These are phyloP conservation scores for Lachnellula cervina DNA, from an alignment of 2,329 filamentous ascomycete species.

Conservation along the genomic window DNA sequence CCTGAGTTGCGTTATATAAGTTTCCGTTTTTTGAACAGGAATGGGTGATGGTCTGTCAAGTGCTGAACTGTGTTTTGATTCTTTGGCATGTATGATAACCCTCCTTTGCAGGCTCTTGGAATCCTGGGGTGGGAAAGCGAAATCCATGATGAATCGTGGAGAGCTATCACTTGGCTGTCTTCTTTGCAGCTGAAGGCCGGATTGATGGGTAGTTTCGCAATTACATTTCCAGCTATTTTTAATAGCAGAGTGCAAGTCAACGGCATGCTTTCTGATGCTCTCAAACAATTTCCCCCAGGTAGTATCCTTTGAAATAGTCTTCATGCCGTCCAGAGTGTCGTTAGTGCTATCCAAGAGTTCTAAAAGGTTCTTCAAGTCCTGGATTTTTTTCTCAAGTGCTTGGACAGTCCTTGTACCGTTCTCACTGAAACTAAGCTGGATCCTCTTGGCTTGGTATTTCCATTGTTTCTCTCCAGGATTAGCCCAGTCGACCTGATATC, in stretches of 20 bases:
- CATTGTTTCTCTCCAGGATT: slow-evolving; percentile 16
- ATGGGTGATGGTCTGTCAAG: not conserved
- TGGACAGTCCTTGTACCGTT: slow-evolving; percentile 14
- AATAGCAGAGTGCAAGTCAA: slow-evolving; percentile 19
- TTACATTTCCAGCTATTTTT: slow-evolving; percentile 21
- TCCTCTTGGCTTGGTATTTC: slow-evolving; percentile 24
- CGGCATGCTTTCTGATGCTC: slow-evolving; percentile 21
- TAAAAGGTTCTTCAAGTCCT: slow-evolving; percentile 18
- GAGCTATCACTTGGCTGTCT: slow-evolving; percentile 12
- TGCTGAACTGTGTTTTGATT: not conserved
- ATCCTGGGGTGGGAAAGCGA: slow-evolving; percentile 3
- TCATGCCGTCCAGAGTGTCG: slow-evolving; percentile 9
- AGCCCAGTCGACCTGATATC: slow-evolving; percentile 22
- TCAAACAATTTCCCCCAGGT: slow-evolving; percentile 20
- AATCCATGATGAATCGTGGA: slow-evolving; percentile 16
- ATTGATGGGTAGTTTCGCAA: slow-evolving; percentile 15
- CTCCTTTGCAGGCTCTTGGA: not conserved
- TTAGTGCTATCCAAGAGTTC: slow-evolving; percentile 12
- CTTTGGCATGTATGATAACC: not conserved
- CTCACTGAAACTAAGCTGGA: slow-evolving; percentile 23
- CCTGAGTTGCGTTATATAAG: slow-evolving; percentile 9
- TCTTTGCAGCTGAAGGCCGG: slow-evolving; percentile 19
- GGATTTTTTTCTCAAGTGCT: slow-evolving; percentile 17
- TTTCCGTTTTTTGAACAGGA: not conserved
- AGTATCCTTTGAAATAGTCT: slow-evolving; percentile 17